Percentiles rank a stretch among this genome's conserved stretches.
Evolutionary conservation across 2,329 filamentous ascomycete genomes (phyloP).

Genomic region (Pseudogymnoascus verrucosus): DNA sequence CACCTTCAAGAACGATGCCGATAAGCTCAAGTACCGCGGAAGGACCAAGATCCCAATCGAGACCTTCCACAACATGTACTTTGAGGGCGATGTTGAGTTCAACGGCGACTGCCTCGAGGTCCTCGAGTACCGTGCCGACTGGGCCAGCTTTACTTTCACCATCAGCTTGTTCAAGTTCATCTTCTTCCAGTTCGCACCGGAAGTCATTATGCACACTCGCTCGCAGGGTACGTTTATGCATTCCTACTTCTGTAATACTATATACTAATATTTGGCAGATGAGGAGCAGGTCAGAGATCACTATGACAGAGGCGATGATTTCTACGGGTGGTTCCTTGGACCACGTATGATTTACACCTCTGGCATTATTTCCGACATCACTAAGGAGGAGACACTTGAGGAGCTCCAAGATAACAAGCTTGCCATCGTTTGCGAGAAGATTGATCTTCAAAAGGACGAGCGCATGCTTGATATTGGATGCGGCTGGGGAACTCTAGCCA

Average conservation of each 20-base stretch:
- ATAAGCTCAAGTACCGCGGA: slow-evolving; percentile 62
- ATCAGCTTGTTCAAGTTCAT: slow-evolving; percentile 79
- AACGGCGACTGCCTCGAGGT: slow-evolving; percentile 86
- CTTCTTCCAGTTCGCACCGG: slow-evolving; percentile 77
- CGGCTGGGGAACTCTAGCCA: slow-evolving; percentile 93
- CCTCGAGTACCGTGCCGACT: slow-evolving; percentile 92
- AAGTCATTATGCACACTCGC: slow-evolving; percentile 85
- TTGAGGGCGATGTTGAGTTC: slow-evolving; percentile 88
- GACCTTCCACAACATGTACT: slow-evolving; percentile 97
- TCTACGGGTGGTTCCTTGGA: slow-evolving; percentile 97
- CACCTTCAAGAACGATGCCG: slow-evolving; percentile 60
- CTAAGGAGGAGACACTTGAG: slow-evolving; percentile 83
- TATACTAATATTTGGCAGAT: slow-evolving; percentile 44
- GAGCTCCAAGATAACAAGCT: slow-evolving; percentile 98
- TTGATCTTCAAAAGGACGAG: slow-evolving; percentile 73
- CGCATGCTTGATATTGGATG: slow-evolving; percentile 89
- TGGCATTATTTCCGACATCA: slow-evolving; percentile 82
- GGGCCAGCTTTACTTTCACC: slow-evolving; percentile 92
- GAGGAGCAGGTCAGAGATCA: slow-evolving; percentile 97
- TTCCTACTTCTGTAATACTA: background rate
- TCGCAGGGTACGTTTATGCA: slow-evolving; percentile 58
- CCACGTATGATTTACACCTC: slow-evolving; percentile 99
- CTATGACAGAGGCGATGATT: slow-evolving; percentile 96
- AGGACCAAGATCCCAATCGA: slow-evolving; percentile 79
- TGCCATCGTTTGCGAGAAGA: slow-evolving; percentile 91